Evolutionary conservation across 2,329 filamentous ascomycete species (phyloP).

Genomic region (Fusarium brachygibbosum): DNA sequence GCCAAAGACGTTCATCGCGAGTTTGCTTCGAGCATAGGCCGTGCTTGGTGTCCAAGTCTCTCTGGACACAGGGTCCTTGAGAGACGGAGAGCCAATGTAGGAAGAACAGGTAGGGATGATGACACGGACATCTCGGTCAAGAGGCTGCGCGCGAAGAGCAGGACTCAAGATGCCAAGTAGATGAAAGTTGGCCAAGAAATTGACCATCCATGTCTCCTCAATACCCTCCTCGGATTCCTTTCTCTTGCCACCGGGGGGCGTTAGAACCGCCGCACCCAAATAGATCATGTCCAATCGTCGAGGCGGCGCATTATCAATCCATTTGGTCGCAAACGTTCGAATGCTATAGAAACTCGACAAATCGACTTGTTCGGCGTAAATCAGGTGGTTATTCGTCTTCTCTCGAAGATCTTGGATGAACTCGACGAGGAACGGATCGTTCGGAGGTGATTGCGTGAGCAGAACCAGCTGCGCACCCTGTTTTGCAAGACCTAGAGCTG

Average conservation of each 20-base stretch:
- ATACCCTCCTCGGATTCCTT: conserved; percentile 80
- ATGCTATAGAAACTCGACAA: conserved; percentile 90
- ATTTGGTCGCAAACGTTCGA: conserved; percentile 93
- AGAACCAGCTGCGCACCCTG: conserved; percentile 93
- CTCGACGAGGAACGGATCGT: conserved; percentile 90
- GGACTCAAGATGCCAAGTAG: conserved; percentile 91
- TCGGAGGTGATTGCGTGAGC: conserved; percentile 83
- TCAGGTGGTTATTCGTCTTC: conserved; percentile 83
- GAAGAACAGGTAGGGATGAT: conserved; percentile 88
- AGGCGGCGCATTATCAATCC: conserved; percentile 95
- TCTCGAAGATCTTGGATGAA: conserved; percentile 90
- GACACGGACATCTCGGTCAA: conserved; percentile 92
- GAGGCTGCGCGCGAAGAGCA: conserved; percentile 88
- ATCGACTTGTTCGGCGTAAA: conserved; percentile 96
- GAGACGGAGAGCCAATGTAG: conserved; percentile 82
- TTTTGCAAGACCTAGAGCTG: conserved; percentile 79
- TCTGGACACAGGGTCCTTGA: conserved; percentile 66
- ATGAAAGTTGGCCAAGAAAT: conserved; percentile 96
- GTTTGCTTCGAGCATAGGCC: conserved; percentile 75
- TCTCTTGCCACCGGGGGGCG: conserved; percentile 73
- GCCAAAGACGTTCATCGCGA: conserved; percentile 91
- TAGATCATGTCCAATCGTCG: conserved; percentile 91
- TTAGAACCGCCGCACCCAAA: conserved; percentile 84
- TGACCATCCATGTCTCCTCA: conserved; percentile 92
- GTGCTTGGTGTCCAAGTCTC: conserved; percentile 67